Percentiles rank a stretch among this genome's conserved stretches.
These are phyloP conservation scores for Nothopassalora personata DNA, from an alignment of 2,329 filamentous ascomycete genomes.

Conservation along the genomic window DNA sequence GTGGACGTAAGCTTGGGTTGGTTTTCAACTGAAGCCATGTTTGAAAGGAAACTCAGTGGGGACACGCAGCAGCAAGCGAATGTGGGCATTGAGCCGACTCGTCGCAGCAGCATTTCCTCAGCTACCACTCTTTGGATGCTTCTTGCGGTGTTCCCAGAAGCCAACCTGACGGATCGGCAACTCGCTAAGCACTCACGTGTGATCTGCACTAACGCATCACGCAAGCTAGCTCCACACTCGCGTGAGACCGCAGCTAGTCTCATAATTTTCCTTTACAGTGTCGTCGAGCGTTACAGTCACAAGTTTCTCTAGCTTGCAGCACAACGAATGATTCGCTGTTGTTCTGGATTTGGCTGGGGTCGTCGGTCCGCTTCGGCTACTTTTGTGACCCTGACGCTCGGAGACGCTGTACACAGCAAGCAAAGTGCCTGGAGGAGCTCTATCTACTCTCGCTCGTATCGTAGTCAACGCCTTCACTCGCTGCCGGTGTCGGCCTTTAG, in stretches of 20 bases:
- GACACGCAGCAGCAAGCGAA: neutral
- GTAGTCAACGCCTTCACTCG: no score
- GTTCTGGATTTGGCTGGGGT: neutral
- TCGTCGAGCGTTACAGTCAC: no score
- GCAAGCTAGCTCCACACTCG: slow-evolving; percentile 1
- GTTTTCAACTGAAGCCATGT: neutral
- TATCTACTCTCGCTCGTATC: no score
- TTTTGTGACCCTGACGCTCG: no score
- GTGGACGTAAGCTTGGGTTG: slow-evolving; percentile 12
- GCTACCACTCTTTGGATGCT: no score
- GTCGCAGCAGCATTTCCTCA: neutral
- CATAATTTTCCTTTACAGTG: neutral
- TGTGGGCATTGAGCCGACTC: neutral
- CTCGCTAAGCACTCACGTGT: neutral
- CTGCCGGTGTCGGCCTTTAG: neutral
- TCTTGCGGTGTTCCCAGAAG: no score
- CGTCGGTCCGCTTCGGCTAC: neutral
- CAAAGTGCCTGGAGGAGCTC: no score
- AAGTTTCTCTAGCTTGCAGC: neutral
- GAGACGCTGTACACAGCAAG: neutral
- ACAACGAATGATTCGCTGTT: neutral
- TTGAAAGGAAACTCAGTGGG: neutral
- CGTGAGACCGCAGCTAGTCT: neutral
- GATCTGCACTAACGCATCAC: neutral
- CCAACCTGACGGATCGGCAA: neutral